phyloP scores from a whole-genome alignment of 495 filamentous ascomycete genomes.

The Chaetomium tenue region DNA sequence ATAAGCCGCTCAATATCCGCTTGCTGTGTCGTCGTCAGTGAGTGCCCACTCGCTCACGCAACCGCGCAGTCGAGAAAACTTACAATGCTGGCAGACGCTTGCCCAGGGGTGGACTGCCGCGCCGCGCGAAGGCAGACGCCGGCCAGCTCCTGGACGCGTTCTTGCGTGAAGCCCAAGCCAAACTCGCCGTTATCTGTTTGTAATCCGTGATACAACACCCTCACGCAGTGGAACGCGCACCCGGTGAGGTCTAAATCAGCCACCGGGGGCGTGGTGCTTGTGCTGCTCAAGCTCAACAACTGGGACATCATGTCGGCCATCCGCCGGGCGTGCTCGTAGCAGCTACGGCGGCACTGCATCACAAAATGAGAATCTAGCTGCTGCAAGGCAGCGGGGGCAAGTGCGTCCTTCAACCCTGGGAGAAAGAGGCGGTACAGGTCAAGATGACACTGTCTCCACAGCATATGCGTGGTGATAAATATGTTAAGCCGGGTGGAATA shows the following conservation, averaged over 20 bases:
- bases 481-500: constrained; percentile 49
- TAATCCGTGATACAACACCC: constrained; percentile 42
- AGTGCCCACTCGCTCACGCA: constrained; percentile 5
- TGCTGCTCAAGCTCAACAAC: constrained; percentile 41
- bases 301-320: constrained; percentile 51
- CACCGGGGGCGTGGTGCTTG: constrained; percentile 37
- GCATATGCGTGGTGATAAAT: constrained; percentile 52
- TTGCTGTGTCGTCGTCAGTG: constrained; percentile 33
- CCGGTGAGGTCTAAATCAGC: constrained; percentile 50
- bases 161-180: constrained; percentile 30
- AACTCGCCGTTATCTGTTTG: constrained; percentile 28
- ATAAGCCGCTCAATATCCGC: constrained; percentile 48
- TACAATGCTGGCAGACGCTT: constrained; percentile 44
- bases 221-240: constrained; percentile 49
- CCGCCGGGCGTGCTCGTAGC: constrained; percentile 49
- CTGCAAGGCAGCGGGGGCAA: constrained; percentile 38
- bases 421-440: constrained; percentile 50
- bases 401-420: constrained; percentile 44
- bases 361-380: constrained; percentile 44
- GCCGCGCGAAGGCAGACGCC: constrained; percentile 34
- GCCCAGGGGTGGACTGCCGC: constrained; percentile 29
- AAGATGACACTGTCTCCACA: constrained; percentile 52
- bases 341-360: constrained; percentile 38
- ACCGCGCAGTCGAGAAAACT: constrained; percentile 20
- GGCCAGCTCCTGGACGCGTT: constrained; percentile 33